Base-by-base conservation (phyloP, 2,329 filamentous ascomycete genomes). In the Colletotrichum tanaceti region DNA sequence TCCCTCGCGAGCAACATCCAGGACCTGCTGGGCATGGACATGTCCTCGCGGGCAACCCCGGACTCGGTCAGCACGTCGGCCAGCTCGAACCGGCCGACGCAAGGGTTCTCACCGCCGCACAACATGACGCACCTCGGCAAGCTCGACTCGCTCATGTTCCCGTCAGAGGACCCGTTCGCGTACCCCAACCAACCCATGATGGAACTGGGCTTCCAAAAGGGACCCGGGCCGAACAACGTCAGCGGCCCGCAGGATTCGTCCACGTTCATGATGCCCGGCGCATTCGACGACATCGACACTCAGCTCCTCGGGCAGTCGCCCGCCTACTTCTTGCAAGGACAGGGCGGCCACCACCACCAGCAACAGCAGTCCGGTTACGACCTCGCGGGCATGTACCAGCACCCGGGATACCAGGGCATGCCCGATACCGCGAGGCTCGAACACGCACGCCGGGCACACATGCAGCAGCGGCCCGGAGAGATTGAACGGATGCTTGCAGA, bases 81-180 rank as follows among this genome's bases (percentile, higher is more conserved):
- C 4, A 82, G 80, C 69, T 79, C 81, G 32, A 76, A 77, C 41
- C 73, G 76, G 16, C 64, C 70, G n/a, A 63, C 70, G 28, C 73
- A 65, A 2, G 70, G 72, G 4, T 75, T 77, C 64, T 72, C 74
- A 28, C 73, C 73, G 38, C 65, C 77, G 74, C 70, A 75, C 61
- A 76, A 73, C 39, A 76, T 79, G 54, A 86, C 82, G 73, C 80
- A 82, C 5, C 81, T 94, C 18, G 87, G 91, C 71, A 91, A 93
- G 75, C 85, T 94, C 7, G 90, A 90, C 67, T 88, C 90, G 4
- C 88, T 94, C 80, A 94, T 95, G 90, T 95, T 95, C 74, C 90
- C 91, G 1, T 91, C 91, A 0, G 86, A 88, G 41, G 92, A 95
- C 73, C 91, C 92, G 0, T 91, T 95, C 71, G 91, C 90, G 0